Evolutionary conservation across 192 early-diverging fungal genomes (phyloP), one percentile per base, ranked within the genome.

Genomic region (Coemansia sp.): DNA sequence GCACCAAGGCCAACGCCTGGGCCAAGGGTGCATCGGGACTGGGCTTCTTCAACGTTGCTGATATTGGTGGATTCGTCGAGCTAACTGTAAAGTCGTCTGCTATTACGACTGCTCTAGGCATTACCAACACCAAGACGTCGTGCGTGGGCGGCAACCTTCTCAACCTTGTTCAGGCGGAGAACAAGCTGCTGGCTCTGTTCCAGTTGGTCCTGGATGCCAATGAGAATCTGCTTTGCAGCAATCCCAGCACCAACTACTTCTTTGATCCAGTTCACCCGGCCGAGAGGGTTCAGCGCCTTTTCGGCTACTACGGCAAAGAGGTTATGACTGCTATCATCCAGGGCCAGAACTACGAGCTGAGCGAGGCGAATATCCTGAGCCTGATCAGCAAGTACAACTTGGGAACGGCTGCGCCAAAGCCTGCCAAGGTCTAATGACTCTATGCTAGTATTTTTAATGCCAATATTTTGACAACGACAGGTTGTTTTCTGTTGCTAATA

Each of bases 231-330:
- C 42, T 75, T 56, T 75, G 71, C 65, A 52, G 32, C 42, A 34
- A 60, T 30, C 65, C 65, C 5, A 64, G 65, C 60, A 57, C 55
- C 30, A 63, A 64, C 60, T 75, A 68, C 27, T 75, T 68, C 48
- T 64, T 68, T 22, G 71, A 75, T 48, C 49, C 59, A 47, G 65
- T 75, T 3, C 71, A 75, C n/a, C 71, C 71, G 0, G 60, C 65
- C 9, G 65, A 67, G 56, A 55, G 65, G 0, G 42, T 75, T 29
- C 71, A 75, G 60, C 51, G 65, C 10, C 27, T 75, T 40, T 75
- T 75, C 38, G 71, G 71, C 1, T 73, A 73, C 48, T 61, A 53
- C 29, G 42, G 63, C 31, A 62, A 60, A 21, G 54, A 62, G 23
- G 15, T 63, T 15, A 15, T 73, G 7, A 17, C 11, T n/a, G 49